A percentile compares a stretch with the other conserved stretches of the same genome.
Conservation (phyloP, 2,329 filamentous ascomycete genomes). For the Chrysosphaeria jannelii region DNA sequence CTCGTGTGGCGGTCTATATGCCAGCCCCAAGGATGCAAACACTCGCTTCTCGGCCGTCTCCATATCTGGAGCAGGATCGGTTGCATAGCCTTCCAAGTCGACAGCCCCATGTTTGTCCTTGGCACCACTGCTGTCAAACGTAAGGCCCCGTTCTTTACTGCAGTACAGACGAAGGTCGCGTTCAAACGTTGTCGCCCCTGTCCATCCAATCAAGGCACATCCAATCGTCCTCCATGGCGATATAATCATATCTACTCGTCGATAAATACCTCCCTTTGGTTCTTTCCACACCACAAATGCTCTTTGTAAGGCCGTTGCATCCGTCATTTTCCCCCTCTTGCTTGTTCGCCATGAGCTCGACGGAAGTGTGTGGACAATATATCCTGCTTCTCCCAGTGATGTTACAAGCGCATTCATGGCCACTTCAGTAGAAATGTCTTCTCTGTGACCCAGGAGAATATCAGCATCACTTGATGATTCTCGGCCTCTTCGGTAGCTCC, state of each 20-base stretch:
- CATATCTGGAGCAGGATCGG: conserved; percentile 25
- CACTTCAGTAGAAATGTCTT: too few relatives aligned
- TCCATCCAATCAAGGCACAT: conserved; percentile 72
- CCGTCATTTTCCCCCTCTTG: too few relatives aligned
- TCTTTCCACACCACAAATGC: conserved; percentile 81
- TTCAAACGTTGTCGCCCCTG: conserved; percentile 67
- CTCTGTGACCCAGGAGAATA: conserved; percentile 50
- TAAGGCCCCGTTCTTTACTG: conserved; percentile 39
- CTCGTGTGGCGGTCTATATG: conserved; percentile 33
- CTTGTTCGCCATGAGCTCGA: too few relatives aligned
- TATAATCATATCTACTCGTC: conserved; percentile 77
- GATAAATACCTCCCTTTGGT: too few relatives aligned
- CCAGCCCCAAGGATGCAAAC: conserved; percentile 45
- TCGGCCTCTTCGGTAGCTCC: conserved; percentile 60
- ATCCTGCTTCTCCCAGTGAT: conserved; percentile 33
- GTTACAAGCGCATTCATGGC: conserved; percentile 40
- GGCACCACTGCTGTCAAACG: conserved; percentile 80
- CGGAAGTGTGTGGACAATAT: conserved; percentile 57
- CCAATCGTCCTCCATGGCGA: conserved; percentile 69
- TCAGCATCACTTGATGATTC: conserved; percentile 52
- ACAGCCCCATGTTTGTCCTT: conserved; percentile 35
- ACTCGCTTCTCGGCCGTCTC: conserved; percentile 50
- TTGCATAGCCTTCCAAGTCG: conserved; percentile 30
- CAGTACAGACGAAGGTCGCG: conserved; percentile 59
- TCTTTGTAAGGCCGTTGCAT: conserved; percentile 59